Percentiles rank a stretch among this genome's conserved stretches.
These are phyloP conservation scores for Xylaria sp. DNA, from an alignment of 2,329 filamentous ascomycete species.

Conservation along the genomic window DNA sequence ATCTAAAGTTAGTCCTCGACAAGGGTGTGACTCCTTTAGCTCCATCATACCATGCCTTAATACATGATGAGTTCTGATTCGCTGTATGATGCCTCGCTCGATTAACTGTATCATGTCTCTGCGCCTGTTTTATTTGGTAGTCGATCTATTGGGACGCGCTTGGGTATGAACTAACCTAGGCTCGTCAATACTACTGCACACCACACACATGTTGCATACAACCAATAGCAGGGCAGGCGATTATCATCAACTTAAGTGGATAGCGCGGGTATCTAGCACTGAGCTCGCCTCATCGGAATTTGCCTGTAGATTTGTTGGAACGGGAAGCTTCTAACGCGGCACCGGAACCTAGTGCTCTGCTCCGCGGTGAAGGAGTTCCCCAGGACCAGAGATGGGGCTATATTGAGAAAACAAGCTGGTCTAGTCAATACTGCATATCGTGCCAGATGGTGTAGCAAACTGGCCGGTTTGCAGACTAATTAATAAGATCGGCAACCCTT, in stretches of 20 bases:
- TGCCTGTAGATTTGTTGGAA: conserved; percentile 11
- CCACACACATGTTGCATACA: background rate
- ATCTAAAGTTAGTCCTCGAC: conserved; percentile 8
- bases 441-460: no score
- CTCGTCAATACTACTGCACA: background rate
- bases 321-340: conserved; percentile 4
- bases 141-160: background rate
- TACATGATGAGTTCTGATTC: conserved; percentile 2
- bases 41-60: conserved; percentile 15
- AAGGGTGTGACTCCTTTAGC: conserved; percentile 9
- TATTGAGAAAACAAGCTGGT: background rate
- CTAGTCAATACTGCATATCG: background rate
- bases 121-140: background rate
- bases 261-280: background rate
- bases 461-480: conserved; percentile 20
- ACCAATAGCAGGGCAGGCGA: conserved; percentile 1
- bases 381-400: conserved; percentile 11
- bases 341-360: conserved; percentile 1
- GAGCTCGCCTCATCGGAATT: conserved; percentile 4
- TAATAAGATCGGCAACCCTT: conserved; percentile 26
- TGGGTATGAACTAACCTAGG: background rate
- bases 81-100: background rate
- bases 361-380: conserved; percentile 21
- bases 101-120: conserved; percentile 4
- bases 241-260: conserved; percentile 3